These are phyloP conservation scores for Ogataea pignaliae DNA, from an alignment of 805 yeast genomes.

Conservation along the genomic window DNA sequence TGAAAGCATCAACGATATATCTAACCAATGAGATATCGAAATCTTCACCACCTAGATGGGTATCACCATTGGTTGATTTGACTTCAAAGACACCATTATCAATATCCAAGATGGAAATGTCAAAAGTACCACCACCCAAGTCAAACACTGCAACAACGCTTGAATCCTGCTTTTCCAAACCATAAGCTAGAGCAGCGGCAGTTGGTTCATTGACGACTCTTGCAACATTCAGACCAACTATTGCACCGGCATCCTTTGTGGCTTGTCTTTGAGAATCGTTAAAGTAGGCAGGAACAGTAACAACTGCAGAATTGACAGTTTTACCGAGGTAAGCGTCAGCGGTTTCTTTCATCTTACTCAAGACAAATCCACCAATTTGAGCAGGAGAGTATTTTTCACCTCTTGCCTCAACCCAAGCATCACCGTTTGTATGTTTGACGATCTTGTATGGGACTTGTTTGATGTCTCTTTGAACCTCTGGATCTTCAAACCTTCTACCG, in stretches of 20 bases:
- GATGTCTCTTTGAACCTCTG: conserved; percentile 66
- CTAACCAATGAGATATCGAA: conserved; percentile 85
- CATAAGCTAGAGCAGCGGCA: conserved; percentile 93
- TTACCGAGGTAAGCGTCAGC: conserved; percentile 91
- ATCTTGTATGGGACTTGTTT: conserved; percentile 60
- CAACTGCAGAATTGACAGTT: conserved; percentile 83
- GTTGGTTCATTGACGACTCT: conserved; percentile 91
- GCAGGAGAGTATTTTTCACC: conserved; percentile 56
- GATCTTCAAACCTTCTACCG: conserved; percentile 66
- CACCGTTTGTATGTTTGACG: conserved; percentile 55
- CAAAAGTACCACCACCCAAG: conserved; percentile 98
- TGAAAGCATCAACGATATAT: conserved; percentile 56
- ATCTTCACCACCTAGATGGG: conserved; percentile 92
- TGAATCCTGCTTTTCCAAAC: conserved; percentile 70
- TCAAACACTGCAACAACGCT: conserved; percentile 85
- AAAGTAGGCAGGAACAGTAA: conserved; percentile 87
- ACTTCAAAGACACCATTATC: conserved; percentile 98
- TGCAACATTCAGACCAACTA: conserved; percentile 87
- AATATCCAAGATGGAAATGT: conserved; percentile 92
- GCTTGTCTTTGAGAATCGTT: conserved; percentile 92
- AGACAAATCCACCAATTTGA: conserved; percentile 66
- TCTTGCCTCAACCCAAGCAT: conserved; percentile 59
- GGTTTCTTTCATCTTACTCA: conserved; percentile 97
- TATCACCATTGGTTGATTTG: conserved; percentile 95
- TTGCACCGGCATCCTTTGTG: conserved; percentile 96